A percentile compares a stretch with the other conserved stretches of the same genome.
Evolutionary conservation across 768 basidiomycete species (phyloP).

Genomic region (Cubamyces sp.): DNA sequence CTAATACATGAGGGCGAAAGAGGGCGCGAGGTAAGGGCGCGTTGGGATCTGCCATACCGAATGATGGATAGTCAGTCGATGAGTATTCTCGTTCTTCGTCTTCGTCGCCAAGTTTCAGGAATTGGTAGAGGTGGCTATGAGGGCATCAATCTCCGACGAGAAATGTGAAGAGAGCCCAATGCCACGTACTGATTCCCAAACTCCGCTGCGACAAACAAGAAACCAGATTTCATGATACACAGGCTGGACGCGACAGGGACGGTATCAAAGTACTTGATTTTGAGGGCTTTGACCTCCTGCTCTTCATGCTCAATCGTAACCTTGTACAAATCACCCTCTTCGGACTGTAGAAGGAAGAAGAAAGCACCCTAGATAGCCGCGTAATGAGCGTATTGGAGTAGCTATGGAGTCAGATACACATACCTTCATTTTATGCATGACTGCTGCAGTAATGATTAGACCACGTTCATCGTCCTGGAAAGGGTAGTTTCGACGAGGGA

Average conservation of each 20-base stretch:
- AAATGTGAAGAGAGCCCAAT: background rate
- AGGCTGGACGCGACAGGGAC: conserved; percentile 91
- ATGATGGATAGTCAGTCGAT: conserved; percentile 82
- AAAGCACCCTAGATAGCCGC: conserved; percentile 79
- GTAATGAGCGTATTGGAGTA: background rate
- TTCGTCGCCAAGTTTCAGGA: conserved; percentile 97
- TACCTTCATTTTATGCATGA: conserved; percentile 99
- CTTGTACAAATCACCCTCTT: conserved; percentile 97
- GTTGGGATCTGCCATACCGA: conserved; percentile 79
- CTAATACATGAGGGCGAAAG: conserved; percentile 85
- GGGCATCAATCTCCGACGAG: background rate
- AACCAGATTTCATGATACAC: conserved; percentile 97
- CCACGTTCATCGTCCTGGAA: conserved; percentile 84
- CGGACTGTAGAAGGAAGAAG: conserved; percentile 98
- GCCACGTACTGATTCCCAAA: conserved; percentile 91
- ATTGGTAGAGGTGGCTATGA: conserved; percentile 89
- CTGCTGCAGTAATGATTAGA: conserved; percentile 88
- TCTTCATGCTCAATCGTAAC: conserved; percentile 98
- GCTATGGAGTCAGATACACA: conserved; percentile 9
- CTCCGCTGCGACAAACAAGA: conserved; percentile 95
- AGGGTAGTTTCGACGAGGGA: conserved; percentile 89
- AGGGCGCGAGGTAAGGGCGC: conserved; percentile 71
- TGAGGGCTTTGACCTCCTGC: conserved; percentile 88
- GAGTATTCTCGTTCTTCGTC: conserved; percentile 91
- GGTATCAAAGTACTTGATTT: conserved; percentile 99